Evolutionary conservation across 176 grass and related monocot genomes (phyloP).

Genomic region (Elymus sibiricus): DNA sequence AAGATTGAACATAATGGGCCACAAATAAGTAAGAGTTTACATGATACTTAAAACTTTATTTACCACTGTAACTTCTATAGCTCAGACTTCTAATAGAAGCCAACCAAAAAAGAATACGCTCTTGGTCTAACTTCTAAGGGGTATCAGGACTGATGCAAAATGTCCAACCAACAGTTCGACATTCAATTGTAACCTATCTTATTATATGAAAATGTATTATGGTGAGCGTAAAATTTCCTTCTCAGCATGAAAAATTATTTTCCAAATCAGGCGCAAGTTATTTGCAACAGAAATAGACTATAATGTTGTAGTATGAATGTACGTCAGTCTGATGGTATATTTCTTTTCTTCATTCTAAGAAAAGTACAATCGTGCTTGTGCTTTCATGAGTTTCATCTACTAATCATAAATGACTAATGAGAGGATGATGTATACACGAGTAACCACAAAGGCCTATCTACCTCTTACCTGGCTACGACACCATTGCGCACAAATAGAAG

Average conservation of each 20-base stretch:
- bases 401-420: neutral
- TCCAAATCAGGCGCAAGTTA: neutral
- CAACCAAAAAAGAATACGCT: no score
- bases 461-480: conserved; percentile 45
- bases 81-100: no score
- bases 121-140: neutral
- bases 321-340: neutral
- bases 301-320: neutral
- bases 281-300: neutral
- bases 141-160: neutral
- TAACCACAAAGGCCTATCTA: neutral
- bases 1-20: no score
- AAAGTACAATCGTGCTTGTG: neutral
- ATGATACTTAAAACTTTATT: no score
- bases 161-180: neutral
- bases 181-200: neutral
- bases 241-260: neutral
- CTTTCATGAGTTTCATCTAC: conserved; percentile 29
- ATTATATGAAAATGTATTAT: neutral
- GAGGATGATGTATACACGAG: neutral
- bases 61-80: no score
- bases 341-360: neutral
- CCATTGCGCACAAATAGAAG: conserved; percentile 62
- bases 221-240: neutral
- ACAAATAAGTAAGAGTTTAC: no score